Base-by-base conservation (phyloP, 2,329 filamentous ascomycete genomes). In the Fusarium anguioides region DNA sequence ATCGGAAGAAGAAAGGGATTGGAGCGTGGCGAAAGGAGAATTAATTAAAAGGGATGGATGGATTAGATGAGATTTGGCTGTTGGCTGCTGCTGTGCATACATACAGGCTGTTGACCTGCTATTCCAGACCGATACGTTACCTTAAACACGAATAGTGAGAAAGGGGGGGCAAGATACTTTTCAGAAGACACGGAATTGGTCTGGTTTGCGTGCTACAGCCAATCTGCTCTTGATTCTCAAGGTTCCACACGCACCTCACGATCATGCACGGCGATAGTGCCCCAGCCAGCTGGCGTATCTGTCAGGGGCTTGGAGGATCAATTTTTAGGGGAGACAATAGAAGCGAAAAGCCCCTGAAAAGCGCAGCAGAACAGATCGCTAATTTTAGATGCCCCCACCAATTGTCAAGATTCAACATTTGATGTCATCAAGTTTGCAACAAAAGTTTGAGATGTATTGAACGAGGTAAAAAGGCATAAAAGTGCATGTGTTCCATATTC, bases 351-450 rank as follows among this genome's bases (percentile, higher is more conserved):
- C 64, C 68, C 64, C 64, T 70, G 60, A 68, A 29, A 49, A 49
- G 23, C 17, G 31, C 33, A 45, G 53, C 29, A 50, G 21, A 39
- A 35, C 37, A 24, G 24, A 52, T 54, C 64, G 58, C 66, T 73
- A 72, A 73, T 65, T 63, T 69, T 72, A 67, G 69, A 58, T 40
- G 47, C 58, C 46, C n/a, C 68, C 69, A 68, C 68, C 49, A 27
- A 33, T 63, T 24, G 15, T 50, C 39, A 61, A 54, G 24, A 61
- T 61, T 40, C 46, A 29, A 31, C 58, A 35, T 50, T 53, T 18
- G 45, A 61, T 52, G 58, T 68, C 54, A 68, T 62, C 60, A 48
- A 68, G 60, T 68, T 12, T 31, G 14, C 7, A 17, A 31, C 29
- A 31, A 31, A 45, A 68, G 60, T 68, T 65, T 57, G 21, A 40